A percentile compares a stretch with the other conserved stretches of the same genome.
Conservation (phyloP, 2,329 filamentous ascomycete species). For the Pseudogymnoascus sp. region DNA sequence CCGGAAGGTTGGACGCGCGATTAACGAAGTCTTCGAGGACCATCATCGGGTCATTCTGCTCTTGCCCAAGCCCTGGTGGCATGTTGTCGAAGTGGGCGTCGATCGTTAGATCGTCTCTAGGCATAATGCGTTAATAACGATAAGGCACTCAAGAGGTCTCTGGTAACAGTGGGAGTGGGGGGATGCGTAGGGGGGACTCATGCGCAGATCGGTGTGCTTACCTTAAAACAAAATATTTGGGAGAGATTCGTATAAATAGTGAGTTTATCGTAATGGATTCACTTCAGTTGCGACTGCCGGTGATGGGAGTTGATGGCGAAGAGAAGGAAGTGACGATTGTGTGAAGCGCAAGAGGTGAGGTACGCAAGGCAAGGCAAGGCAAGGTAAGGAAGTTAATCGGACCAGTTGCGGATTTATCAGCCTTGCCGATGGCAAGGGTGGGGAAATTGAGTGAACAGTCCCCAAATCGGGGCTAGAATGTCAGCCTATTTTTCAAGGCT, state of each 20-base stretch:
- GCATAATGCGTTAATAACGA: conserved; percentile 54
- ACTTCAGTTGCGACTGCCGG: background rate
- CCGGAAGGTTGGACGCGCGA: conserved; percentile 67
- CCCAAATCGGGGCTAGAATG: background rate
- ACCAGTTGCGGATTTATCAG: background rate
- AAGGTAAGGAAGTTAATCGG: background rate
- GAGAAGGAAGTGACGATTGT: background rate
- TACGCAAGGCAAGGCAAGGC: background rate
- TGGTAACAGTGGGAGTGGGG: background rate
- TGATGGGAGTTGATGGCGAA: background rate
- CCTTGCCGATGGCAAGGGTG: background rate
- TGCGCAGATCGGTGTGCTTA: background rate
- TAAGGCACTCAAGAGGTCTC: background rate
- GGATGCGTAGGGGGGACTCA: background rate
- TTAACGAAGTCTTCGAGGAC: conserved; percentile 74
- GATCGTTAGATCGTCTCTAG: conserved; percentile 65
- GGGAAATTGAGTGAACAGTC: background rate
- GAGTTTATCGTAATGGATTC: background rate
- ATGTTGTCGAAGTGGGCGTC: conserved; percentile 39
- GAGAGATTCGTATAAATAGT: background rate
- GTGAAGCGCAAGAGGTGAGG: background rate
- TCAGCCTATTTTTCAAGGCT: background rate
- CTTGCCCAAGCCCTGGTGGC: conserved; percentile 48
- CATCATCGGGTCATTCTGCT: conserved; percentile 55
- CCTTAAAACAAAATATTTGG: background rate